phyloP scores from a whole-genome alignment of 2,329 filamentous ascomycete species.

The Metarhizium humberi region DNA sequence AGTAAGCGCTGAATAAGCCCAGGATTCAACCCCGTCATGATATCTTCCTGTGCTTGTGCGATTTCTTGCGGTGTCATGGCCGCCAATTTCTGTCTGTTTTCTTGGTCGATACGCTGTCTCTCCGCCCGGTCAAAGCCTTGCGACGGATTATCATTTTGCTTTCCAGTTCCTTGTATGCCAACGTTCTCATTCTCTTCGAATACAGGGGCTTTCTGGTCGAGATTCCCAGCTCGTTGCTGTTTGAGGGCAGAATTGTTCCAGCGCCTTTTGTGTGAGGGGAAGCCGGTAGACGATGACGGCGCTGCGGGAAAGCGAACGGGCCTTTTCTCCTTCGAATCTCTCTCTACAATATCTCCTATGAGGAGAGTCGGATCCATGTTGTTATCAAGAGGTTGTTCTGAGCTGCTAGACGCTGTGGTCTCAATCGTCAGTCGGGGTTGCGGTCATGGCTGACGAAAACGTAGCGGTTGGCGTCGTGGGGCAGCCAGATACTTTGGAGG shows the following conservation, averaged over 20 bases:
- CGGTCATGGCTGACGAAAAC: conserved; percentile 1
- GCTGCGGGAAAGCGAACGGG: conserved; percentile 50
- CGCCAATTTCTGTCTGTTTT: conserved; percentile 66
- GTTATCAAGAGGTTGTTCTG: not conserved
- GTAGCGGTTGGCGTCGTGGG: not conserved
- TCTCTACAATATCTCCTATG: conserved; percentile 73
- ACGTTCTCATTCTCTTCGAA: conserved; percentile 1
- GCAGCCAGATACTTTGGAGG: not conserved
- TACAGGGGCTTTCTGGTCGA: conserved; percentile 7
- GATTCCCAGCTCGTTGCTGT: conserved; percentile 32
- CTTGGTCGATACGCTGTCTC: conserved; percentile 64
- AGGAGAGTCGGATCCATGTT: conserved; percentile 40
- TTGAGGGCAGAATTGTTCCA: conserved; percentile 70
- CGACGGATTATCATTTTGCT: not conserved
- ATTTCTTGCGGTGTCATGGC: conserved; percentile 79
- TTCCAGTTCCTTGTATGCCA: not conserved
- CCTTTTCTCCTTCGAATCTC: conserved; percentile 48
- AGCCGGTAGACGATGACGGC: conserved; percentile 50
- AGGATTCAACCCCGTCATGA: conserved; percentile 70
- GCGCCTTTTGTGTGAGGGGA: conserved; percentile 82
- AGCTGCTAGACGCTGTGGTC: not conserved
- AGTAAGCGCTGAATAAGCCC: conserved; percentile 69
- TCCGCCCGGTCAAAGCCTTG: conserved; percentile 43
- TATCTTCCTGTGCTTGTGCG: conserved; percentile 65
- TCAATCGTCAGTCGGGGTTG: not conserved